Evolutionary conservation across 176 grass and related monocot species (phyloP).

Genomic region (Phoenix dactylifera): DNA sequence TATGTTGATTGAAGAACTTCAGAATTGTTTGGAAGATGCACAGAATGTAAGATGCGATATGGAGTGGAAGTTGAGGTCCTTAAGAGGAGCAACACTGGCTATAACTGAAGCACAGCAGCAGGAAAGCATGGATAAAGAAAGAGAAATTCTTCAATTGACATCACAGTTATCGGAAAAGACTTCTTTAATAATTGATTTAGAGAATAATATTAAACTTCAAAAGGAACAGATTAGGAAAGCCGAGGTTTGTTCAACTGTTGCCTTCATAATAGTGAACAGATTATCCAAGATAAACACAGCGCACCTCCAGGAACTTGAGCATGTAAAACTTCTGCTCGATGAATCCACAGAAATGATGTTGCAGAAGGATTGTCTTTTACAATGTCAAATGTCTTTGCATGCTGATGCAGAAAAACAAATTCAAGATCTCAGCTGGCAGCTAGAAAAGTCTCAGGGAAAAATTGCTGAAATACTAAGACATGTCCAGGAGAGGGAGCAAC

Average conservation of each 20-base stretch:
- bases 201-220: slow-evolving; percentile 7
- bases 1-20: slow-evolving; percentile 67
- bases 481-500: slow-evolving; percentile 26
- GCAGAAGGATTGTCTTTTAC: slow-evolving; percentile 52
- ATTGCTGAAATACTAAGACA: slow-evolving; percentile 34
- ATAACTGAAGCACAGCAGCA: slow-evolving; percentile 69
- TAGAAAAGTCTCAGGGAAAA: slow-evolving; percentile 38
- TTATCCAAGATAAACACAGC: slow-evolving; percentile 20
- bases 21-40: slow-evolving; percentile 64
- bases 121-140: slow-evolving; percentile 66
- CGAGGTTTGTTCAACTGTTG: slow-evolving; percentile 18
- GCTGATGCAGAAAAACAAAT: slow-evolving; percentile 31
- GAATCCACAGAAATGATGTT: slow-evolving; percentile 39
- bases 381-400: slow-evolving; percentile 35
- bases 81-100: slow-evolving; percentile 77
- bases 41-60: slow-evolving; percentile 61
- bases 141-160: slow-evolving; percentile 44
- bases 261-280: slow-evolving; percentile 12
- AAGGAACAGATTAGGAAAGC: slow-evolving; percentile 5
- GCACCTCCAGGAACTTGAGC: slow-evolving; percentile 24
- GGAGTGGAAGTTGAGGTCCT: slow-evolving; percentile 81
- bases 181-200: slow-evolving; percentile 10
- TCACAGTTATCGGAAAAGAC: slow-evolving; percentile 37
- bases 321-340: slow-evolving; percentile 36
- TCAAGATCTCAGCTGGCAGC: slow-evolving; percentile 26